These are phyloP conservation scores for Boletellus deceptivus DNA, from an alignment of 1,284 basidiomycete genomes.

Conservation along the genomic window DNA sequence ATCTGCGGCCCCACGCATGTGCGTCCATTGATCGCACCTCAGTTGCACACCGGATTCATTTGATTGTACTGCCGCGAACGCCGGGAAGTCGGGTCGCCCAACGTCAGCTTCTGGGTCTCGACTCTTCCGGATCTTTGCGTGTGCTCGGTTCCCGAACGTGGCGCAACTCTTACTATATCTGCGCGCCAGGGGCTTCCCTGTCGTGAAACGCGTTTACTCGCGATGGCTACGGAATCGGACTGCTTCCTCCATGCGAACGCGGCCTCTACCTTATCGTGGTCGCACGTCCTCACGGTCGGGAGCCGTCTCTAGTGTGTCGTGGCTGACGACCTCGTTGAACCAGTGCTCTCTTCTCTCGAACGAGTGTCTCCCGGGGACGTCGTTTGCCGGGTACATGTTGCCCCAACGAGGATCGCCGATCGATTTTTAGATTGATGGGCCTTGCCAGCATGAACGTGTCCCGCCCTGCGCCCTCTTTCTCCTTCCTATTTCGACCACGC, in stretches of 20 bases:
- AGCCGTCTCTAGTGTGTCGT: background rate
- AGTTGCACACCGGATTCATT: background rate
- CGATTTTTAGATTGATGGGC: background rate
- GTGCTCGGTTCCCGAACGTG: background rate
- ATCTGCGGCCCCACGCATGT: background rate
- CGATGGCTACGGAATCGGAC: slow-evolving; percentile 16
- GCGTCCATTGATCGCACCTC: slow-evolving; percentile 4
- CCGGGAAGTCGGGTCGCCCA: background rate
- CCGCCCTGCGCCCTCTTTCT: background rate
- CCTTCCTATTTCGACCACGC: slow-evolving; percentile 2
- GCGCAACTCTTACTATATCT: slow-evolving; percentile 14
- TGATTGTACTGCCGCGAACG: slow-evolving; percentile 1
- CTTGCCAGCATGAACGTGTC: no score
- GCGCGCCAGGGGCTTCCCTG: background rate
- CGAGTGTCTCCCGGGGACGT: background rate
- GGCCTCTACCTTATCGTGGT: background rate
- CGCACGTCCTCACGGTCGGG: background rate
- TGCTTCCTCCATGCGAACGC: background rate
- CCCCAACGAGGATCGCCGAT: slow-evolving; percentile 18
- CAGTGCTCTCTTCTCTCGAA: background rate
- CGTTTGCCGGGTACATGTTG: slow-evolving; percentile 11
- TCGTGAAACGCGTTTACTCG: slow-evolving; percentile 5
- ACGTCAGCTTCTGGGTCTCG: slow-evolving; percentile 8
- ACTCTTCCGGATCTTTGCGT: slow-evolving; percentile 5
- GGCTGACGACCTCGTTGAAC: background rate